Percentiles rank a stretch among this genome's conserved stretches.
Evolutionary conservation across 176 grass and related monocot species (phyloP).

Genomic region (Phoenix dactylifera): DNA sequence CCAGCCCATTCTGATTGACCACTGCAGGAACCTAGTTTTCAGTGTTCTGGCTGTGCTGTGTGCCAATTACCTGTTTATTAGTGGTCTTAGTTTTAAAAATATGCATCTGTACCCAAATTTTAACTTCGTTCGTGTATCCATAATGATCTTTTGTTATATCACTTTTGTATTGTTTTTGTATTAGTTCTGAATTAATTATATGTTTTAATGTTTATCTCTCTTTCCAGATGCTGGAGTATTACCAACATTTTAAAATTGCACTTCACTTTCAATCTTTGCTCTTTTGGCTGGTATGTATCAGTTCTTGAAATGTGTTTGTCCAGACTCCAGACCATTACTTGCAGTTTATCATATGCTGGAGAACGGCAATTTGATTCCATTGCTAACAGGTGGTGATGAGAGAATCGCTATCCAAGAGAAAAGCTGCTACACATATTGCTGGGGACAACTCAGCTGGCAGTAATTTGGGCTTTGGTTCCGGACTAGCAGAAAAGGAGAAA

Average conservation of each 20-base stretch:
- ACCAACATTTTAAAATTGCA: constrained; percentile 62
- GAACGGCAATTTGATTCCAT: not conserved
- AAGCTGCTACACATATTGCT: constrained; percentile 52
- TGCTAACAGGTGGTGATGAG: constrained; percentile 63
- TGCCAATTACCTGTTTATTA: no score
- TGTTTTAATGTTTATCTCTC: constrained; percentile 13
- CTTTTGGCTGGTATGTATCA: constrained; percentile 86
- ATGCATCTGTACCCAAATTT: no score
- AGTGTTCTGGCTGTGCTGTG: no score
- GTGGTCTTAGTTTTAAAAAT: no score
- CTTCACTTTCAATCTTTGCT: constrained; percentile 97
- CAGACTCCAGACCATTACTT: no score
- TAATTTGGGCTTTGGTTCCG: constrained; percentile 31
- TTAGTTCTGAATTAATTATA: constrained; percentile 9
- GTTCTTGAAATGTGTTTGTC: constrained; percentile 3
- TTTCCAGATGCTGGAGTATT: constrained; percentile 93
- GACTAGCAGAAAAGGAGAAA: constrained; percentile 68
- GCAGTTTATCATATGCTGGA: no score
- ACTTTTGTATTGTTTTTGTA: not conserved
- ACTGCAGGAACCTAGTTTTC: no score
- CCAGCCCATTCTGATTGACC: no score
- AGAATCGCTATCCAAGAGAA: constrained; percentile 65
- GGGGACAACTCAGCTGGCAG: constrained; percentile 41
- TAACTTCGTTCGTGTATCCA: no score
- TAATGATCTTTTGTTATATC: no score